These are phyloP conservation scores for Amauroascus verrucosus DNA, from an alignment of 2,329 filamentous ascomycete genomes.

Conservation along the genomic window DNA sequence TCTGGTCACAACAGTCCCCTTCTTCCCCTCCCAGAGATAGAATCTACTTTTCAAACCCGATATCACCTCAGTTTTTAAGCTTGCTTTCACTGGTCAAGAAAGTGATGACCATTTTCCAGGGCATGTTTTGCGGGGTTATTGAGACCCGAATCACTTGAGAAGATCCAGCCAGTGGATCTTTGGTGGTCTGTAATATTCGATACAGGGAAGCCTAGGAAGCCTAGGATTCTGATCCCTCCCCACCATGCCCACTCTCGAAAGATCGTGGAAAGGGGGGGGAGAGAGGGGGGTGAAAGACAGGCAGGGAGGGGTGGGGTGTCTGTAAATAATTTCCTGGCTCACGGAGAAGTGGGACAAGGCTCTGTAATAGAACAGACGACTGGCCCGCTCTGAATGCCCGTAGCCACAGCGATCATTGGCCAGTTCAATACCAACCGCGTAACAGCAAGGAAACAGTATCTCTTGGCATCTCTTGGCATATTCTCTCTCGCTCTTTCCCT, in stretches of 20 bases:
- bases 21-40: neutral
- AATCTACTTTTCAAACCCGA: neutral
- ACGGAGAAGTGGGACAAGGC: constrained; percentile 5
- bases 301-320: neutral
- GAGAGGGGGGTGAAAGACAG: too few relatives aligned
- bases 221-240: neutral
- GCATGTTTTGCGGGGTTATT: neutral
- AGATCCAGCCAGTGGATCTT: constrained; percentile 1
- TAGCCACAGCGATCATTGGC: neutral
- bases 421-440: neutral
- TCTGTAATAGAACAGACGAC: neutral
- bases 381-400: neutral
- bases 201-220: neutral
- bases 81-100: neutral
- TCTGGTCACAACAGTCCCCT: too few relatives aligned
- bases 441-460: neutral
- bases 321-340: neutral
- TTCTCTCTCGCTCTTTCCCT: neutral
- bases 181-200: neutral
- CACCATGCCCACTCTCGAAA: neutral
- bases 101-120: neutral
- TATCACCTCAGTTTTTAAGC: constrained; percentile 1
- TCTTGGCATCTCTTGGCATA: neutral
- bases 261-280: neutral
- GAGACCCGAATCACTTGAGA: neutral